Evolutionary conservation across 352 stramenopile genomes (phyloP).

Genomic region (Phytophthora lateralis): DNA sequence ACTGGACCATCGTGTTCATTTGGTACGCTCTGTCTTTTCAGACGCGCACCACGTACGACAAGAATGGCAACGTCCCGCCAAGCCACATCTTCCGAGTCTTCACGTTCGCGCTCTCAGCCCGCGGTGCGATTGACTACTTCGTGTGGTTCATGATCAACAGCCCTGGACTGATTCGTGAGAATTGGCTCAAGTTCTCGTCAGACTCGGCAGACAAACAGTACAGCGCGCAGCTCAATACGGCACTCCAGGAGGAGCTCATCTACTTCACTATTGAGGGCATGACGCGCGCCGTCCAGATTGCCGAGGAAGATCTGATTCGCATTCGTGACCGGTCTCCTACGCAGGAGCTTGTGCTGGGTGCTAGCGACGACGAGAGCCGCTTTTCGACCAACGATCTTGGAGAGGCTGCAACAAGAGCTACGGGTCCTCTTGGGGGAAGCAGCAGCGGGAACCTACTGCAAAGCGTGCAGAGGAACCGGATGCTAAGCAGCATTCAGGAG

Average conservation of each 20-base stretch:
- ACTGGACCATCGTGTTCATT: slow-evolving; percentile 85
- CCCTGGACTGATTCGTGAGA: slow-evolving; percentile 50
- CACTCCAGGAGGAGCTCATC: slow-evolving; percentile 87
- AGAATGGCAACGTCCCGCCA: slow-evolving; percentile 40
- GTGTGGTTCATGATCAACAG: slow-evolving; percentile 90
- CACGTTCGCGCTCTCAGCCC: slow-evolving; percentile 69
- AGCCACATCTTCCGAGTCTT: slow-evolving; percentile 71
- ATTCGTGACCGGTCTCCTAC: slow-evolving; percentile 54
- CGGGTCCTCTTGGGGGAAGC: slow-evolving; percentile 7
- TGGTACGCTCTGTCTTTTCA: slow-evolving; percentile 82
- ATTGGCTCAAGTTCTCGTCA: slow-evolving; percentile 81
- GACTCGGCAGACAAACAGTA: slow-evolving; percentile 85
- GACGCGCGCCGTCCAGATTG: slow-evolving; percentile 71
- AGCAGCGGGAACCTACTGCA: slow-evolving; percentile 25
- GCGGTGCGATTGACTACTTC: slow-evolving; percentile 77
- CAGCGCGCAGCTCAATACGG: slow-evolving; percentile 87
- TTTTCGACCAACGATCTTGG: slow-evolving; percentile 8
- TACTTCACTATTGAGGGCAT: slow-evolving; percentile 92
- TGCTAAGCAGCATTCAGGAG: slow-evolving; percentile 37
- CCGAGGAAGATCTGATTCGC: slow-evolving; percentile 65
- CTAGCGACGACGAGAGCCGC: slow-evolving; percentile 20
- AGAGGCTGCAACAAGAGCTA: slow-evolving; percentile 37
- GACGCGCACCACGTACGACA: slow-evolving; percentile 50
- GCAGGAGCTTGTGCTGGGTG: slow-evolving; percentile 41
- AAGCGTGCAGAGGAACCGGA: slow-evolving; percentile 28